A percentile compares a stretch with the other conserved stretches of the same genome.
Conservation (phyloP, 768 basidiomycete species). For the Lactifluus subvellereus region DNA sequence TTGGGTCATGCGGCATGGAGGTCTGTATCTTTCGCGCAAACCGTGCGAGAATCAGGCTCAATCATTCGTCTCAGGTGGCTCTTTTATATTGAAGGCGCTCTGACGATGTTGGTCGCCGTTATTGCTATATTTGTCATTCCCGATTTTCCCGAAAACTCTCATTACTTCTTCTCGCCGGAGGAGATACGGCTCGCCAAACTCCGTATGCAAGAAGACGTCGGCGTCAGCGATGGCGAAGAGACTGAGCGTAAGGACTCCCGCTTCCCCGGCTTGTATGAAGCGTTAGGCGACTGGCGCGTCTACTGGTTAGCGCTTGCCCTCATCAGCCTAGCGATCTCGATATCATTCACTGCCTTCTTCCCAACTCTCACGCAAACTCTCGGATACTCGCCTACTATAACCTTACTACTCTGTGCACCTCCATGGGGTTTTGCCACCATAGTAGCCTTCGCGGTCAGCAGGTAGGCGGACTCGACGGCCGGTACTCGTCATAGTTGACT, state of each 20-base stretch:
- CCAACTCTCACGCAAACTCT: conserved; percentile 71
- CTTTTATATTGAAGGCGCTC: conserved; percentile 60
- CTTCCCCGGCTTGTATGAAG: conserved; percentile 46
- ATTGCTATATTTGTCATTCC: conserved; percentile 61
- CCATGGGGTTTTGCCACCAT: conserved; percentile 64
- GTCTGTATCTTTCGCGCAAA: conserved; percentile 33
- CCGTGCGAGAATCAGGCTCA: neutral
- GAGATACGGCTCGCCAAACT: conserved; percentile 52
- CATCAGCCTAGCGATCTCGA: conserved; percentile 51
- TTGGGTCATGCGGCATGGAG: conserved; percentile 70
- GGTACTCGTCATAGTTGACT: neutral
- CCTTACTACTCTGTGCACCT: conserved; percentile 71
- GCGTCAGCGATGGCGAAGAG: conserved; percentile 38
- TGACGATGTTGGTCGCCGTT: conserved; percentile 51
- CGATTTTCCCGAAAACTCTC: conserved; percentile 60
- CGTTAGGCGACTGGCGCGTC: conserved; percentile 74
- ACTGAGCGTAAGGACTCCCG: conserved; percentile 34
- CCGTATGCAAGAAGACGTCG: conserved; percentile 61
- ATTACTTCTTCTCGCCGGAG: conserved; percentile 54
- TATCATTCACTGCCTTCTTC: conserved; percentile 78
- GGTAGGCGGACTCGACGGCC: conserved; percentile 27
- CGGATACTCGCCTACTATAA: conserved; percentile 57
- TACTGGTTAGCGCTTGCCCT: conserved; percentile 72
- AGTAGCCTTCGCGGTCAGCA: conserved; percentile 47
- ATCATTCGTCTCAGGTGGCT: conserved; percentile 47